Evolutionary conservation across 2,329 filamentous ascomycete species (phyloP), one percentile per base, ranked within the genome.

Genomic region (Fusarium verrucosum): DNA sequence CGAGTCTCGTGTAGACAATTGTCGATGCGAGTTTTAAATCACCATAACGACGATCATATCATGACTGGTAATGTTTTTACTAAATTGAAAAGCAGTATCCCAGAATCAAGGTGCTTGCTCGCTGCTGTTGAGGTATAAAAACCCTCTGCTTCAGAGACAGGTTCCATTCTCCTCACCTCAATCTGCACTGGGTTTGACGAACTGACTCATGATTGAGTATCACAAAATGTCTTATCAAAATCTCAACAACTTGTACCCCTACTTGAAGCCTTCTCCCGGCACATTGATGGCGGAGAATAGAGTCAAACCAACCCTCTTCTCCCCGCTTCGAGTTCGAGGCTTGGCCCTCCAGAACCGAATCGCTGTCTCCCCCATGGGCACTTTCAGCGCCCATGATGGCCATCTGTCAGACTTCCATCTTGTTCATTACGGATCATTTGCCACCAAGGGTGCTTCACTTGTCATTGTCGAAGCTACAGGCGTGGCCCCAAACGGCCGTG

Each of bases 331-430:
- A 22, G 7, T 50, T 6, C 33, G 50, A 16, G 35, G 35, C 2
- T 26, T 50, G 5, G 10, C 4, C 1, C 17, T 53, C 0, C 50
- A 40, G 11, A 50, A 33, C 10, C 50, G 50, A 14, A 50, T 53
- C 6, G 17, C 14, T 0, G 44, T 53, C 19, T 50, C 44, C 0
- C 50, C 50, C 4, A 53, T 53, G 50, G 44, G 50, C 4, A 50
- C 26, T 9, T 53, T 53, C 4, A 50, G 44, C 20, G 44, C 50
- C 7, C 32, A 17, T 0, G 33, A 50, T 7, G 50, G 50, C 2
- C 50, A 53, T 8, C 14, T 53, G 0, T 50, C 11, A 3, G 50
- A 53, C 13, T 53, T 53, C 2, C 50, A 53, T 17, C 20, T 53
- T 2, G 50, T 40, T 0, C 50, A 53, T 4, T 22, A 25, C 1